Conservation (phyloP, 306 rosid species). For the Potentilla sterilis region DNA sequence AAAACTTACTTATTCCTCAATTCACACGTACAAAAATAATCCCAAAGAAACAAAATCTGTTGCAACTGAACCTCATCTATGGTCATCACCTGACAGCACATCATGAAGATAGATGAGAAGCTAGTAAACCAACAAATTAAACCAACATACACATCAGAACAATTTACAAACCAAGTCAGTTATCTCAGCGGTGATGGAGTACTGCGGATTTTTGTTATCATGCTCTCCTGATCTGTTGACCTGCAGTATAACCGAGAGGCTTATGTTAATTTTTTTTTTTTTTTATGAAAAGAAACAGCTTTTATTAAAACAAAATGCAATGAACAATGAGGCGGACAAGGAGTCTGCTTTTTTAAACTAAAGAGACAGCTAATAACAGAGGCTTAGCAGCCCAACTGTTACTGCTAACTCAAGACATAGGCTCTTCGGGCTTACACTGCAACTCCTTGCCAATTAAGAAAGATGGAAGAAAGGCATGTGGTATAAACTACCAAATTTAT, state of each 20-base stretch:
- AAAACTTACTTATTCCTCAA: constrained; percentile 76
- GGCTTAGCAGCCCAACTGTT: too few species aligned
- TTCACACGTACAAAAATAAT: constrained; percentile 62
- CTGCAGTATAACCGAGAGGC: constrained; percentile 27
- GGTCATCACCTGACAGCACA: constrained; percentile 50
- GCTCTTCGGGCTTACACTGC: too few species aligned
- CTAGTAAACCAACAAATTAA: not conserved
- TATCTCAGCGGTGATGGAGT: constrained; percentile 70
- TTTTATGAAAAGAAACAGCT: too few species aligned
- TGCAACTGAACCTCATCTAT: constrained; percentile 82
- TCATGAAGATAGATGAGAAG: constrained; percentile 26
- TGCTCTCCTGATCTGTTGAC: constrained; percentile 75
- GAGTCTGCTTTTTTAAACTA: too few species aligned
- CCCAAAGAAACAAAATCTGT: constrained; percentile 62
- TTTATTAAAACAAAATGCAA: too few species aligned
- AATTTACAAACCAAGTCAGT: constrained; percentile 65
- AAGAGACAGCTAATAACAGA: too few species aligned
- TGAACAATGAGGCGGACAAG: too few species aligned
- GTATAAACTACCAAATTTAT: not conserved
- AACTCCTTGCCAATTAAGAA: too few species aligned
- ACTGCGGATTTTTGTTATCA: constrained; percentile 62
- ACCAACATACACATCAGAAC: not conserved
- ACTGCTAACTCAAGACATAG: too few species aligned
- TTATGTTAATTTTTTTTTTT: too few species aligned
- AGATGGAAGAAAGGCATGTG: not conserved